Base-by-base conservation (phyloP, 164 flowering plant species). In the Umbilicus rupestris region DNA sequence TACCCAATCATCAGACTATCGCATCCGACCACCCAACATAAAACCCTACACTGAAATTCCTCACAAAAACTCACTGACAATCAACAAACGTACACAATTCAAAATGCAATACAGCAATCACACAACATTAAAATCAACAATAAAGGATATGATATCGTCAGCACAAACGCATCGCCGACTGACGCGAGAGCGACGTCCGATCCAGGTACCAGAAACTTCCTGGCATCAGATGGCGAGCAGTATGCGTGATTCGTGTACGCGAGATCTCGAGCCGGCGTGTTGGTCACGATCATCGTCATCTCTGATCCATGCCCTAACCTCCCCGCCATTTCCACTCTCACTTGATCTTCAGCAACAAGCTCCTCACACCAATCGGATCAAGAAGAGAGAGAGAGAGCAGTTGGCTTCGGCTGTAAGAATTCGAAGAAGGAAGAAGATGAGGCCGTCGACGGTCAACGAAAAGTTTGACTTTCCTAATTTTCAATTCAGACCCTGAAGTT, bases 71-170 rank as follows among this genome's bases (percentile, higher is more conserved):
- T 5, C 17, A 45, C 11, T 22, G 7, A 6, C n/a, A 49, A 49
- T 7, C 55, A 8, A 10, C 17, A 19, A 58, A 58, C 16, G 5
- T n/a, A 24, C 7, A 11, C n/a, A 33, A 19, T 24, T 22, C 55
- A 22, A n/a, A 49, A 7, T 10, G 1, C 12, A 31, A 28, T 9
- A 39, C n/a, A 55, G 22, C 19, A 42, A n/a, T 37, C 22, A 42
- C 26, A 29, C 1, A 41, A 62, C 50, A 15, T 10, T 8, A 22
- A 28, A 42, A 14, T 47, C 28, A 33, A 59, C 37, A n/a, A 55
- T 15, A 72, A 79, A 91, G 97, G 99, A 94, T 94, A 94, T 94
- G 71, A 59, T 10, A 94, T n/a, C 20, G 90, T 78, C 30, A 89
- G 87, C 71, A 89, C 93, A 57, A 77, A 79, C 45, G 76, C 71